Evolutionary conservation across 164 flowering plant genomes (phyloP).

Genomic region (Vitis labrusca): DNA sequence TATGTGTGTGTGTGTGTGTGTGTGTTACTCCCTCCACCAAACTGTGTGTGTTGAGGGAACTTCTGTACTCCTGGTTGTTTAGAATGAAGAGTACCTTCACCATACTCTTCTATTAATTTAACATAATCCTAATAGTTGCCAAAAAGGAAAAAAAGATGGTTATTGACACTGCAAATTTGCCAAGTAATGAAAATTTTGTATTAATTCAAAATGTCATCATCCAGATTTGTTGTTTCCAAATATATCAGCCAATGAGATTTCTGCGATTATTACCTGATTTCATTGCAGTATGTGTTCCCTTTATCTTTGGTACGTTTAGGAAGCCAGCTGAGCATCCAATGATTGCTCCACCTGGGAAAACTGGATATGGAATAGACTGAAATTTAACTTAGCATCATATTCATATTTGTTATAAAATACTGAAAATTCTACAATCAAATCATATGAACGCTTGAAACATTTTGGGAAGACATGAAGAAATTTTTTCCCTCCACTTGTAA

Average conservation of each 20-base stretch:
- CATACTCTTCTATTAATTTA: too few relatives aligned
- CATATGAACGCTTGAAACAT: neutral
- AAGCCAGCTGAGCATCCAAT: slow-evolving; percentile 99
- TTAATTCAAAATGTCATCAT: neutral
- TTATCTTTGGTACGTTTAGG: slow-evolving; percentile 92
- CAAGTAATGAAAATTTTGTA: neutral
- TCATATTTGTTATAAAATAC: slow-evolving; percentile 17
- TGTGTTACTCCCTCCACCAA: too few relatives aligned
- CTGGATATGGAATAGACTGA: slow-evolving; percentile 98
- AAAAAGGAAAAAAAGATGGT: too few relatives aligned
- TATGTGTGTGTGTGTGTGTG: too few relatives aligned
- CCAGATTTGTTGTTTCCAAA: neutral
- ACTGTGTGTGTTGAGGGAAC: too few relatives aligned
- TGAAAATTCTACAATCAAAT: neutral
- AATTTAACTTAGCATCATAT: slow-evolving; percentile 57
- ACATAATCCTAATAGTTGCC: too few relatives aligned
- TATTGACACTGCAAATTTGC: too few relatives aligned
- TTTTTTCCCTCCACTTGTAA: neutral
- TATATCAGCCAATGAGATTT: neutral
- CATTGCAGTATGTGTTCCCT: slow-evolving; percentile 98
- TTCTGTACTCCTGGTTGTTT: too few relatives aligned
- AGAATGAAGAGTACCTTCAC: too few relatives aligned
- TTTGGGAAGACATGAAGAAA: too few relatives aligned
- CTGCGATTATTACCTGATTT: slow-evolving; percentile 66
- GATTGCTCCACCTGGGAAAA: slow-evolving; percentile 98